Evolutionary conservation across 768 basidiomycete genomes (phyloP).

Genomic region (Agrocybe chaxingu): DNA sequence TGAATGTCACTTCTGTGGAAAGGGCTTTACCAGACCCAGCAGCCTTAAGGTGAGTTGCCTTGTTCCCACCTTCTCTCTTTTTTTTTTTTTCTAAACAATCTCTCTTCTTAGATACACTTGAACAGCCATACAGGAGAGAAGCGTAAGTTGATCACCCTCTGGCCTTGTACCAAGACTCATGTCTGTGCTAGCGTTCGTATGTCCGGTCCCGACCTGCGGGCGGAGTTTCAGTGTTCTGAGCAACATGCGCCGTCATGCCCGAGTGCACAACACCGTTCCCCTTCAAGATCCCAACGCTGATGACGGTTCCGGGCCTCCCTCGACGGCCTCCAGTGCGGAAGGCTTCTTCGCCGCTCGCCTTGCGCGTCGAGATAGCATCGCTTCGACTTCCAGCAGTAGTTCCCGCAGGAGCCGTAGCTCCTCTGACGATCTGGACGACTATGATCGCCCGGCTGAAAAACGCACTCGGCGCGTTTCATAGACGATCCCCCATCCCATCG

Average conservation of each 20-base stretch:
- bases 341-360: constrained; percentile 21
- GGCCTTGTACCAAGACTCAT: constrained; percentile 10
- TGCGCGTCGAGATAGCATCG: constrained; percentile 34
- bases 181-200: constrained; percentile 57
- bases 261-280: constrained; percentile 48
- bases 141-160: constrained; percentile 46
- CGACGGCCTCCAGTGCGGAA: constrained; percentile 1
- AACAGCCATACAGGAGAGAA: constrained; percentile 86
- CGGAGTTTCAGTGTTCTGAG: constrained; percentile 84
- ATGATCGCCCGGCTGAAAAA: constrained; percentile 25
- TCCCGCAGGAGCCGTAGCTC: constrained; percentile 39
- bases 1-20: constrained; percentile 76
- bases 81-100: neutral
- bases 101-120: constrained; percentile 64
- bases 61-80: neutral
- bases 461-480: constrained; percentile 20
- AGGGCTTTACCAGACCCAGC: constrained; percentile 79
- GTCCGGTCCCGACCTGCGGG: constrained; percentile 72
- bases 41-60: constrained; percentile 62
- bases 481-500: too few species aligned
- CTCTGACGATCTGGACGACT: constrained; percentile 30
- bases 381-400: constrained; percentile 38
- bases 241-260: constrained; percentile 85
- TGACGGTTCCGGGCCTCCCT: constrained; percentile 3
- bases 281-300: constrained; percentile 4